Base-by-base conservation (phyloP, 495 filamentous ascomycete genomes). In the Penicillium argentinense region DNA sequence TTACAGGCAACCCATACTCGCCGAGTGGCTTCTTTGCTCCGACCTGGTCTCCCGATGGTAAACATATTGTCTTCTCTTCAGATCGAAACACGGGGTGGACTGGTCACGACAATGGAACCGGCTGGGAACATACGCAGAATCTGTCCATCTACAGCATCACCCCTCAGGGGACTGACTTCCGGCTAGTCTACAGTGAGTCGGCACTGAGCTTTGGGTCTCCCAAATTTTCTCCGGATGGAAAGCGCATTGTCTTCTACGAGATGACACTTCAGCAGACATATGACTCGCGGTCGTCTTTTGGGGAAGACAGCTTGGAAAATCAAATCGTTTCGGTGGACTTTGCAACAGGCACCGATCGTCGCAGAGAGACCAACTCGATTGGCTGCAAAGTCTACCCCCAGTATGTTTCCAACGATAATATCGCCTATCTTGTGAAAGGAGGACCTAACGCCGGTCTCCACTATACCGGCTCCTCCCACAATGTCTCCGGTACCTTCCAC, bases 11-110 rank as follows among this genome's bases (percentile, higher is more conserved):
- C 12, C 30, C 29, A 21, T 37, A 29, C 16, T 45, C 17, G 21
- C 47, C 54, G 0, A 38, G 37, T 9, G 47, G 42, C 3, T 38
- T 62, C 39, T 68, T 59, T 40, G 53, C 56, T 26, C 53, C 59
- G 18, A 57, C 38, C 0, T 67, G 51, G 54, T 65, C 66, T 3
- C 41, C 63, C 0, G 56, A 64, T 36, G 55, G 54, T 27, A 23
- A 49, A 9, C 47, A 45, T 37, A 37, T 57, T 22, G 49, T 40
- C n/a, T 55, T 55, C 33, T 42, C 34, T 28, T 50, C 46, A 17
- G 52, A 55, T 14, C 47, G 52, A 16, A 39, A 55, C 22, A 55
- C 52, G 19, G 52, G 43, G 26, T 55, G 52, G 52, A 50, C 46
- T 11, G 46, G 46, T 6, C 46, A 50, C 41, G 45, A 28, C 28